Base-by-base conservation (phyloP, 805 yeast species). In the Ogataea sp. region DNA sequence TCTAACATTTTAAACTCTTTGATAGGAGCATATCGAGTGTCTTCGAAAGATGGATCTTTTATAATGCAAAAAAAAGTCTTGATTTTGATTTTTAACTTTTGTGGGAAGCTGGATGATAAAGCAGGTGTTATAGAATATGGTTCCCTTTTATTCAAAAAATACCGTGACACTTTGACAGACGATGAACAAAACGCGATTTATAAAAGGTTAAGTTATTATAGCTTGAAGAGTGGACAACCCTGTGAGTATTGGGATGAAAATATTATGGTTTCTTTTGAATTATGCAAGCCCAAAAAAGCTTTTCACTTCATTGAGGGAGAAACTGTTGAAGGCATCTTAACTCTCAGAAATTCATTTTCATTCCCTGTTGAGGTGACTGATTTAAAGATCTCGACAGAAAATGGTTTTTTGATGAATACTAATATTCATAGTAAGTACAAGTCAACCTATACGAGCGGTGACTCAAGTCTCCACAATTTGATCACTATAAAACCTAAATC, bases 321-420 rank as follows among this genome's bases (percentile, higher is more conserved):
- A 39, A 64, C 72, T 4, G 71, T 75, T 11, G 82, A 77, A 41
- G 63, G 83, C 15, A 54, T 64, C 6, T 61, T 85, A 2, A 61
- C 66, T 3, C 51, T 89, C 8, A 88, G 83, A 52, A 90, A 90
- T 54, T 95, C 96, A 8, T 86, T 77, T 60, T 73, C 74, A 6
- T 86, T 85, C 56, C 86, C 81, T 32, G 62, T 89, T 13, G 79
- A 75, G 29, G 61, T 89, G 5, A 64, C 66, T 16, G 70, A 70
- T 24, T 52, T 82, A 3, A 50, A 61, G 29, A 58, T 81, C 2
- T 46, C 50, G 5, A 49, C 61, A 4, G 38, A 46, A 1, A 56
- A 48, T 20, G 39, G 43, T 6, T 53, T 62, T 15, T 44, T 58
- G 6, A 8, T 53, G 40, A 51, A 55, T 43, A 63, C 59, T 2